These are phyloP conservation scores for Fusarium sp. DNA, from an alignment of 2,329 filamentous ascomycete species.

Conservation along the genomic window DNA sequence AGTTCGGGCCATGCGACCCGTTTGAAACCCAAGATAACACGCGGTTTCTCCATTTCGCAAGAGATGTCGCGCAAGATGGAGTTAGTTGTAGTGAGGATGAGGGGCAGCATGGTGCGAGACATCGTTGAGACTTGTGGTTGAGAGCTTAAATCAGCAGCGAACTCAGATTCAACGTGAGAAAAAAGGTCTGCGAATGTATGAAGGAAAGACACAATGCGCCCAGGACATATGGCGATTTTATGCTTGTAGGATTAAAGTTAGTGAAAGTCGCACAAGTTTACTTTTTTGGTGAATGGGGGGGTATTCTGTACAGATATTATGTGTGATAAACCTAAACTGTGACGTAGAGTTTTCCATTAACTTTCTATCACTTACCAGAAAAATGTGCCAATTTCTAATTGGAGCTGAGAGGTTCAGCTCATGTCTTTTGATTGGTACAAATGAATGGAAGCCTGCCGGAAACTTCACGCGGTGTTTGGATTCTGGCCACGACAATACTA, in stretches of 20 bases:
- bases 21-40: background rate
- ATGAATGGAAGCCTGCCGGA: background rate
- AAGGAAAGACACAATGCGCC: fast-evolving
- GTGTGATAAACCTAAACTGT: background rate
- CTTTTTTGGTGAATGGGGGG: background rate
- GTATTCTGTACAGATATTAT: background rate
- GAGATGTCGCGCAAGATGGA: background rate
- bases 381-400: background rate
- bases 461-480: background rate
- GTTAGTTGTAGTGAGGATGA: background rate
- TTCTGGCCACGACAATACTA: background rate
- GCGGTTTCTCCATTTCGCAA: fast-evolving
- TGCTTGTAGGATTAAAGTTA: background rate
- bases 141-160: fast-evolving
- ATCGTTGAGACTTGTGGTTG: background rate
- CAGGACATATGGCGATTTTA: background rate
- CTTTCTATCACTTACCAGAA: background rate
- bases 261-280: background rate
- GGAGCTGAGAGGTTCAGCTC: background rate
- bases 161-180: fast-evolving
- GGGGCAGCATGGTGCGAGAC: background rate
- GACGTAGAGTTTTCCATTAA: fast-evolving
- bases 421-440: background rate
- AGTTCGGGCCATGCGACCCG: background rate
- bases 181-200: background rate